phyloP scores from a whole-genome alignment of 345 rosid species.

The Arabidopsis arenosa region DNA sequence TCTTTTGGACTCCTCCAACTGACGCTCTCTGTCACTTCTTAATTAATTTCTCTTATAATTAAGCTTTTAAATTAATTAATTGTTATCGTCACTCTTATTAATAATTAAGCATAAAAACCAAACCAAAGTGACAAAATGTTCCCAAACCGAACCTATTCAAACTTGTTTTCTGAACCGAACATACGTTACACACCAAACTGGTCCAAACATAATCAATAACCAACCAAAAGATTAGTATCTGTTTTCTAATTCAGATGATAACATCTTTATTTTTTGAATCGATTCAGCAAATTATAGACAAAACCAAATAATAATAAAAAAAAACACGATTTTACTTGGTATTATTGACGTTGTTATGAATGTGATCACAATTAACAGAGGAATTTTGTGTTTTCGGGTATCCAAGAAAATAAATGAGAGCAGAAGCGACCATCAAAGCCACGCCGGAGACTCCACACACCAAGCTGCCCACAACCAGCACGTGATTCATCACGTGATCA shows the following conservation, averaged over 20 bases:
- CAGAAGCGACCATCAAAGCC: constrained; percentile 45
- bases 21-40: constrained; percentile 14
- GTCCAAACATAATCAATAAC: background rate
- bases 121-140: background rate
- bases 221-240: background rate
- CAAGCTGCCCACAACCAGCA: constrained; percentile 41
- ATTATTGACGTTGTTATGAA: constrained; percentile 20
- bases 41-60: background rate
- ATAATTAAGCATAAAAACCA: background rate
- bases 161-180: background rate
- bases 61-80: background rate
- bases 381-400: constrained; percentile 24
- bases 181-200: background rate
- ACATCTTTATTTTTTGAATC: constrained; percentile 8
- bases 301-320: background rate
- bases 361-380: background rate
- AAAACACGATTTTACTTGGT: background rate
- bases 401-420: constrained; percentile 36
- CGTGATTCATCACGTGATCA: constrained; percentile 39
- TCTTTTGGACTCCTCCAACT: constrained; percentile 48
- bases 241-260: background rate
- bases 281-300: background rate
- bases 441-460: constrained; percentile 43
- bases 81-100: background rate
- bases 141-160: background rate